Conservation (phyloP, 2,329 filamentous ascomycete species). For the Cladosporium cucumerinum region DNA sequence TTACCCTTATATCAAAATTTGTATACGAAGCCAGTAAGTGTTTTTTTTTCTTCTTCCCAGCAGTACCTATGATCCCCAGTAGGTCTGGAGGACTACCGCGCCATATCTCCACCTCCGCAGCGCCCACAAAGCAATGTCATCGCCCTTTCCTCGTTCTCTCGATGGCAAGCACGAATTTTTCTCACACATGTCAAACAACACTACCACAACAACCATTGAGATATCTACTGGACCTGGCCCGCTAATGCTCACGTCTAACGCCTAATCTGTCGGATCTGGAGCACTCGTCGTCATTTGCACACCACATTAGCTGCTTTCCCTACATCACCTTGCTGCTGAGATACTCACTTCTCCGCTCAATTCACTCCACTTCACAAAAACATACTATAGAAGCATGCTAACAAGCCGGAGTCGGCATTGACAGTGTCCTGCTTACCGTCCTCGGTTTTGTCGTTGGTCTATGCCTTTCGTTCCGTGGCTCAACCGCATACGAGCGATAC, state of each 20-base stretch:
- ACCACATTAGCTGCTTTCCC: not conserved
- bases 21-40: slow-evolving; percentile 27
- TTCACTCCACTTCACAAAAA: not conserved
- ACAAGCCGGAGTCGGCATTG: slow-evolving; percentile 47
- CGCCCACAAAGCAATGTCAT: not conserved
- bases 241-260: too few species aligned
- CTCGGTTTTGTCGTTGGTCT: slow-evolving; percentile 79
- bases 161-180: too few species aligned
- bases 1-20: slow-evolving; percentile 56
- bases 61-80: not conserved
- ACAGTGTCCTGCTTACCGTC: slow-evolving; percentile 68
- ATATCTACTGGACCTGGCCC: not conserved
- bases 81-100: too few species aligned
- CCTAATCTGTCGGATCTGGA: too few species aligned
- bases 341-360: not conserved
- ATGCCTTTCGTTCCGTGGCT: slow-evolving; percentile 72
- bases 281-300: too few species aligned
- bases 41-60: too few species aligned
- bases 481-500: slow-evolving; percentile 71
- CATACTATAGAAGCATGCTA: not conserved
- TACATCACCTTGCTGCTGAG: not conserved
- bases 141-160: not conserved
- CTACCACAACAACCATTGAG: not conserved
- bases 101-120: too few species aligned
- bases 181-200: too few species aligned